These are phyloP conservation scores for Salix koriyanagi DNA, from an alignment of 345 rosid species.

Conservation along the genomic window DNA sequence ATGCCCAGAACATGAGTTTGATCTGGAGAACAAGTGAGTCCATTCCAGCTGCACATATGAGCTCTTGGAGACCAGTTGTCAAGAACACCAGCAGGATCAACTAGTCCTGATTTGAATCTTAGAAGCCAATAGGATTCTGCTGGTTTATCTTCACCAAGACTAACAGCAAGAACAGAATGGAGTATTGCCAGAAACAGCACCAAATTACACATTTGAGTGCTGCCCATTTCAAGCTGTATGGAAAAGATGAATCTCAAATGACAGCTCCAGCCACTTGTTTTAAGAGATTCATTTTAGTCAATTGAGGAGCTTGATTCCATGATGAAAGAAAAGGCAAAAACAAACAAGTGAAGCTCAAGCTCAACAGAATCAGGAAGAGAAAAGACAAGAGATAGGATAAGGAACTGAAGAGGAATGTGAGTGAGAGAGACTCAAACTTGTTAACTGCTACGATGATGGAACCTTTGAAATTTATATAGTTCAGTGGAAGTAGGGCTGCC, in stretches of 20 bases:
- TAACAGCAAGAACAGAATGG: conserved; percentile 18
- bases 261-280: conserved; percentile 13
- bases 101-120: conserved; percentile 45
- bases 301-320: conserved; percentile 15
- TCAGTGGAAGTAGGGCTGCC: conserved; percentile 7
- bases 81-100: conserved; percentile 48
- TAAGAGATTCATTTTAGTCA: conserved; percentile 8
- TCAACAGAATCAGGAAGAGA: conserved; percentile 7
- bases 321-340: conserved; percentile 14
- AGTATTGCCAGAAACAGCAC: conserved; percentile 25
- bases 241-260: conserved; percentile 10
- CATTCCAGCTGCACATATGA: conserved; percentile 59
- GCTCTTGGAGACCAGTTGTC: conserved; percentile 47
- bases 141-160: conserved; percentile 24
- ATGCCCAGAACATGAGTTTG: conserved; percentile 38
- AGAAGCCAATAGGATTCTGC: conserved; percentile 48
- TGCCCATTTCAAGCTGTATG: conserved; percentile 29
- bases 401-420: conserved; percentile 6
- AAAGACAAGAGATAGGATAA: conserved; percentile 3
- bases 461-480: conserved; percentile 30
- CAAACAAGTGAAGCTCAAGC: conserved; percentile 14
- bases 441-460: conserved; percentile 16
- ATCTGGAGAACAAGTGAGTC: conserved; percentile 62
- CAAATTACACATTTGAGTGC: conserved; percentile 22
- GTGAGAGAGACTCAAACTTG: conserved; percentile 14